Evolutionary conservation across 495 filamentous ascomycete species (phyloP).

Genomic region (Talaromyces thailandensis): DNA sequence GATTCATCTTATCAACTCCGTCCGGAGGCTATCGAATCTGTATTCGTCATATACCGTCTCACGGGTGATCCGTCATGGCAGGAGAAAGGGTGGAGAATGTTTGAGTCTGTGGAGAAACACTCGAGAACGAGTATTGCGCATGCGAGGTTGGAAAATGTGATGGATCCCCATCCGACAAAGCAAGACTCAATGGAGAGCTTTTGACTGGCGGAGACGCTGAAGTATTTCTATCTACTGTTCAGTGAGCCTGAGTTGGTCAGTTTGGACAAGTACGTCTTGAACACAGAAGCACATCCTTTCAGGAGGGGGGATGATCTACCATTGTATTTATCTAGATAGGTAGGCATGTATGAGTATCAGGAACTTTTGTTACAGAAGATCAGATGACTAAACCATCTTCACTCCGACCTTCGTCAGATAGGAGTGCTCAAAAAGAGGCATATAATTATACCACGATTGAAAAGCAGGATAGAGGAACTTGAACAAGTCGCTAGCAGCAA

Average conservation of each 20-base stretch:
- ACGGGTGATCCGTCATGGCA: conserved; percentile 47
- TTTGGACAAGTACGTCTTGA: conserved; percentile 65
- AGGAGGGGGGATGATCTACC: background rate
- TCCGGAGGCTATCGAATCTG: conserved; percentile 49
- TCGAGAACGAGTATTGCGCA: conserved; percentile 41
- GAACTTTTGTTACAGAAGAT: too few species aligned
- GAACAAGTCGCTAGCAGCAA: too few species aligned
- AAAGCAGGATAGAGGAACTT: too few species aligned
- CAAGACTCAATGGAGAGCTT: conserved; percentile 42
- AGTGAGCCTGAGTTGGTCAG: conserved; percentile 49
- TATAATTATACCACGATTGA: too few species aligned
- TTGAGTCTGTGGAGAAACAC: conserved; percentile 38
- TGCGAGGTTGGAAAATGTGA: conserved; percentile 32
- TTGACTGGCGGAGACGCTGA: conserved; percentile 59
- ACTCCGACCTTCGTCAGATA: too few species aligned
- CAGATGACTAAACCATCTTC: too few species aligned
- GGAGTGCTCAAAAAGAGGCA: too few species aligned
- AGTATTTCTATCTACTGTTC: conserved; percentile 63
- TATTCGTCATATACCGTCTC: conserved; percentile 56
- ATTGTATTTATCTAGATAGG: conserved; percentile 20
- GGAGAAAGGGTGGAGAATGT: conserved; percentile 59
- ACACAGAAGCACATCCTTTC: conserved; percentile 43
- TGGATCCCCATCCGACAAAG: conserved; percentile 10
- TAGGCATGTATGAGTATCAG: background rate
- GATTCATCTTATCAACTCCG: conserved; percentile 15